Conservation (phyloP, 352 stramenopile species). For the Nothophytophthora sp. region DNA sequence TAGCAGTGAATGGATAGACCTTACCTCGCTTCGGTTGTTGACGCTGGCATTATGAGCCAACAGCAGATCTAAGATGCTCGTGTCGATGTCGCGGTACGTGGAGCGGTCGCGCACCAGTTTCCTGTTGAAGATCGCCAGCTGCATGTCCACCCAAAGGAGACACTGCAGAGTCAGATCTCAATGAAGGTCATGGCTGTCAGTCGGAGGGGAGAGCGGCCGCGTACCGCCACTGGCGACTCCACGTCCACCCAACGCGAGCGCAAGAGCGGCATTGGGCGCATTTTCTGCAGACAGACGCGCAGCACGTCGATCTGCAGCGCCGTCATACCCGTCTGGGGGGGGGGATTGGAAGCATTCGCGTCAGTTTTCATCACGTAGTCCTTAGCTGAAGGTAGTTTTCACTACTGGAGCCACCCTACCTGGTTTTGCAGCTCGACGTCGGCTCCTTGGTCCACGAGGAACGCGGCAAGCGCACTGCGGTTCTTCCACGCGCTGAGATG, state of each 20-base stretch:
- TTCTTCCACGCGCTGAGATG: conserved; percentile 40
- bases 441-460: conserved; percentile 32
- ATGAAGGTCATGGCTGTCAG: too few relatives aligned
- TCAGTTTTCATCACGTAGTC: too few relatives aligned
- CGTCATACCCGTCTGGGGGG: conserved; percentile 33
- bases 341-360: too few relatives aligned
- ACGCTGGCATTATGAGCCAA: conserved; percentile 29
- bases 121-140: conserved; percentile 36
- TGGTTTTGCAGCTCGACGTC: conserved; percentile 36
- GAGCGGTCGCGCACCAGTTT: conserved; percentile 32
- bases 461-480: conserved; percentile 12
- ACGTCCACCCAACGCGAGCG: conserved; percentile 41
- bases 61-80: conserved; percentile 39
- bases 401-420: conserved; percentile 5
- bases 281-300: conserved; percentile 45
- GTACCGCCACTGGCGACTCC: conserved; percentile 35
- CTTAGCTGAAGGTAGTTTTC: too few relatives aligned
- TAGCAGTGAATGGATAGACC: not conserved
- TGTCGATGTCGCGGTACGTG: conserved; percentile 45
- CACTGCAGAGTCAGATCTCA: too few relatives aligned
- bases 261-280: conserved; percentile 37
- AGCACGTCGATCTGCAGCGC: conserved; percentile 47
- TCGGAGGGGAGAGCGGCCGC: not conserved
- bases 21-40: conserved; percentile 30
- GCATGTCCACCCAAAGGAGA: not conserved